Evolutionary conservation across 225 moss, liverwort and hornwort genomes (phyloP).

Genomic region (Polytrichum formosum): DNA sequence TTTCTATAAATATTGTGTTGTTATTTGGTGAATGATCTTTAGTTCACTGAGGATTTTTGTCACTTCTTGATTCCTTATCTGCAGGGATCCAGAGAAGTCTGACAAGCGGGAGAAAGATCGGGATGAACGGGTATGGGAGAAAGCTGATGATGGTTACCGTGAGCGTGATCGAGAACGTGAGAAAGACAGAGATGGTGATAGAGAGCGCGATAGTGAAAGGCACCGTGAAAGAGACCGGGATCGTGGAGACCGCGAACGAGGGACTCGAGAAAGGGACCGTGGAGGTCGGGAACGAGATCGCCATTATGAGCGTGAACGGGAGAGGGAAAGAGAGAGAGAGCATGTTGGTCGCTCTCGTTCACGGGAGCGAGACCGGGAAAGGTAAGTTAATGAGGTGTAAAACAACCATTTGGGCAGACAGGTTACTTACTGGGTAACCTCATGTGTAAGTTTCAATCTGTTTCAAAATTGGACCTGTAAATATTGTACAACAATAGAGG

Average conservation of each 20-base stretch:
- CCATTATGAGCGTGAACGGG: conserved; percentile 21
- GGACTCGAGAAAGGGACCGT: conserved; percentile 63
- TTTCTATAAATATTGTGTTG: no score
- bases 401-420: background rate
- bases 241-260: conserved; percentile 50
- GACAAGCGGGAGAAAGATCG: conserved; percentile 87
- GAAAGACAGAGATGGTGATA: conserved; percentile 66
- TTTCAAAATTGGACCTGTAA: background rate
- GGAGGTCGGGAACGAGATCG: conserved; percentile 60
- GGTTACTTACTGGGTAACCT: background rate
- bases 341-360: conserved; percentile 76
- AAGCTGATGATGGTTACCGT: conserved; percentile 55
- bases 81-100: conserved; percentile 72
- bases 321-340: conserved; percentile 68
- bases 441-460: background rate
- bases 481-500: background rate
- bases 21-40: no score
- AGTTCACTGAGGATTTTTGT: no score
- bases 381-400: conserved; percentile 53
- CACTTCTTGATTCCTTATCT: no score
- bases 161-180: conserved; percentile 86
- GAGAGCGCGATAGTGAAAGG: conserved; percentile 62
- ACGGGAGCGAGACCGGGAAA: conserved; percentile 75
- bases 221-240: conserved; percentile 65
- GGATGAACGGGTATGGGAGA: conserved; percentile 69